Conservation (phyloP, 129 eudicot species). For the Centaurea solstitialis region DNA sequence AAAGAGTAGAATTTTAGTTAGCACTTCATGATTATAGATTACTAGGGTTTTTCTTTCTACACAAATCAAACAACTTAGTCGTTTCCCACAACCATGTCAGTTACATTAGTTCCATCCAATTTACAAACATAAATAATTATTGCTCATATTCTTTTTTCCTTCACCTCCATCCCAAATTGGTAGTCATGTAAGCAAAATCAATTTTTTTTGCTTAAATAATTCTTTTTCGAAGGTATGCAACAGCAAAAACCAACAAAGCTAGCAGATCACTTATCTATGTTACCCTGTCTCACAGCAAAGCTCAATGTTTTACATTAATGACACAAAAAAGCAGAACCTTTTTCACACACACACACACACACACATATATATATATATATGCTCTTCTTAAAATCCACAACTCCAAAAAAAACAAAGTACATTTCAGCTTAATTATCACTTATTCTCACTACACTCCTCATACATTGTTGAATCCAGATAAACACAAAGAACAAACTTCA, state of each 20-base stretch:
- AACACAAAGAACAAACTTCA: neutral
- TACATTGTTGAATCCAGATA: constrained; percentile 35
- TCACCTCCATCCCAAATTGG: neutral
- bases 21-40: neutral
- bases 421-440: constrained; percentile 2
- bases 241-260: neutral
- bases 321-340: constrained; percentile 9
- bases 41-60: neutral
- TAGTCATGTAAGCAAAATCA: neutral
- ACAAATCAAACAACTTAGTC: neutral
- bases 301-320: neutral
- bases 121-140: neutral
- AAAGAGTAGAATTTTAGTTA: neutral
- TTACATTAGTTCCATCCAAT: neutral
- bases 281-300: constrained; percentile 14
- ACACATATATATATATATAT: too few species aligned
- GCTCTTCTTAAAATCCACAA: constrained; percentile 2
- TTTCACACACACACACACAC: neutral
- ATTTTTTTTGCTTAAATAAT: neutral
- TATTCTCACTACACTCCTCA: constrained; percentile 1
- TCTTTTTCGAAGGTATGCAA: neutral
- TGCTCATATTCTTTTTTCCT: neutral
- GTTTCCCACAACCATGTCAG: neutral
- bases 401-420: constrained; percentile 1
- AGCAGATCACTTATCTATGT: constrained; percentile 11